Percentiles rank a stretch among this genome's conserved stretches.
phyloP scores from a whole-genome alignment of 192 early-diverging fungal genomes.

The Coemansia sp. region DNA sequence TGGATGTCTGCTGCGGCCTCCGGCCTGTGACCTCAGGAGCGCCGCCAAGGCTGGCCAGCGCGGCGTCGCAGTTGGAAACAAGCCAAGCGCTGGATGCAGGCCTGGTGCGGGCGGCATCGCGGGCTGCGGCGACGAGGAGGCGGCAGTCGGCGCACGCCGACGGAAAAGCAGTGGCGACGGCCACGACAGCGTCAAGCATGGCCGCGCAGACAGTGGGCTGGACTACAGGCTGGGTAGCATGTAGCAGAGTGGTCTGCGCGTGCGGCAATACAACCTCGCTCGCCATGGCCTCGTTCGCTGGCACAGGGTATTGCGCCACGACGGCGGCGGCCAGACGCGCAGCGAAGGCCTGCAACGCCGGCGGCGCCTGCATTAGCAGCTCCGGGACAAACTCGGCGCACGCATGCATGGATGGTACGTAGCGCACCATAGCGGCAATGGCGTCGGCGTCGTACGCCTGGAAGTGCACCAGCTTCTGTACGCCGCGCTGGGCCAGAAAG shows the following conservation, averaged over 20 bases:
- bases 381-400: conserved; percentile 60
- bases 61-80: not conserved
- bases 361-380: conserved; percentile 50
- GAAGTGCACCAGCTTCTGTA: conserved; percentile 61
- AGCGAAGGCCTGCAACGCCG: conserved; percentile 41
- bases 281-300: conserved; percentile 43
- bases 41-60: not conserved
- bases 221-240: conserved; percentile 24
- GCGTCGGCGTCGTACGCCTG: conserved; percentile 58
- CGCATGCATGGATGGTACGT: conserved; percentile 67
- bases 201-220: conserved; percentile 37
- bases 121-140: conserved; percentile 17
- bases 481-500: conserved; percentile 59
- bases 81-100: not conserved
- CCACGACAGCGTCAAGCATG: conserved; percentile 32
- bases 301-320: conserved; percentile 43
- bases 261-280: conserved; percentile 51
- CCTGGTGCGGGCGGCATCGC: conserved; percentile 13
- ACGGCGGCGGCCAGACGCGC: conserved; percentile 42
- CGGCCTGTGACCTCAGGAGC: not conserved
- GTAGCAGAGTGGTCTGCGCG: conserved; percentile 39
- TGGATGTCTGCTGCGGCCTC: not conserved
- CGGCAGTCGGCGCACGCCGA: conserved; percentile 26
- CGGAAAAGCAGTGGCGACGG: conserved; percentile 20
- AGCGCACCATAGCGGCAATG: conserved; percentile 57